These are phyloP conservation scores for Cryptomeria japonica DNA, from an alignment of 75 land plant species.

Conservation along the genomic window DNA sequence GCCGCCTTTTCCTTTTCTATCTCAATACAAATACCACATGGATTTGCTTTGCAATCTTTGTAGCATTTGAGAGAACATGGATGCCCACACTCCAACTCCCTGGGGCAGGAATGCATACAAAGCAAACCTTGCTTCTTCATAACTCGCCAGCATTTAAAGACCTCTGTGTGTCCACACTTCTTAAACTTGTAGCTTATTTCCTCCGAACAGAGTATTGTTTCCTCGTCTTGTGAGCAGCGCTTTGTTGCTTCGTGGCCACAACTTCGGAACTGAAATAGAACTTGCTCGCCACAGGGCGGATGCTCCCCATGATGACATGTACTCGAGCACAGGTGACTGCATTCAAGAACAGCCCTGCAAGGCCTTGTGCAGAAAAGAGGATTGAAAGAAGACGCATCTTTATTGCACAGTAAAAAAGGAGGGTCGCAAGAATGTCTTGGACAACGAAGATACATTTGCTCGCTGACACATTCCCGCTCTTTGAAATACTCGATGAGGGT, in stretches of 20 bases:
- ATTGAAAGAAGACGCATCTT: background rate
- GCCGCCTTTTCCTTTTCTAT: background rate
- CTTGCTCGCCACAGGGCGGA: background rate
- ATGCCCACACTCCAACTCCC: background rate
- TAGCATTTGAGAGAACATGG: conserved; percentile 1
- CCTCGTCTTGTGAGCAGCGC: background rate
- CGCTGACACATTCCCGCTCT: background rate
- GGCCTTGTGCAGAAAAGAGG: conserved; percentile 14
- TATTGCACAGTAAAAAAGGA: background rate
- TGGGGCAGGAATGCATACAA: background rate
- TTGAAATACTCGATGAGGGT: background rate
- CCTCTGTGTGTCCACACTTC: background rate
- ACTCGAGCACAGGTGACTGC: conserved; percentile 8
- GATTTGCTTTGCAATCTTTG: background rate
- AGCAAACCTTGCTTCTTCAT: background rate
- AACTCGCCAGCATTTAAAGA: background rate
- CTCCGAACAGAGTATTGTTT: background rate
- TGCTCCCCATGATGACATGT: conserved; percentile 30
- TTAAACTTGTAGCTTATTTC: background rate
- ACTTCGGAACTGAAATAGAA: background rate
- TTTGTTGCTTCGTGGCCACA: conserved; percentile 21
- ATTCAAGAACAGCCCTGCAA: conserved; percentile 1
- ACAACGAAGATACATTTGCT: conserved; percentile 6
- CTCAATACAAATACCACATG: background rate
- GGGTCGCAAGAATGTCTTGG: conserved; percentile 12